These are phyloP conservation scores for Hura crepitans DNA, from an alignment of 441 rosid genomes.

Conservation along the genomic window DNA sequence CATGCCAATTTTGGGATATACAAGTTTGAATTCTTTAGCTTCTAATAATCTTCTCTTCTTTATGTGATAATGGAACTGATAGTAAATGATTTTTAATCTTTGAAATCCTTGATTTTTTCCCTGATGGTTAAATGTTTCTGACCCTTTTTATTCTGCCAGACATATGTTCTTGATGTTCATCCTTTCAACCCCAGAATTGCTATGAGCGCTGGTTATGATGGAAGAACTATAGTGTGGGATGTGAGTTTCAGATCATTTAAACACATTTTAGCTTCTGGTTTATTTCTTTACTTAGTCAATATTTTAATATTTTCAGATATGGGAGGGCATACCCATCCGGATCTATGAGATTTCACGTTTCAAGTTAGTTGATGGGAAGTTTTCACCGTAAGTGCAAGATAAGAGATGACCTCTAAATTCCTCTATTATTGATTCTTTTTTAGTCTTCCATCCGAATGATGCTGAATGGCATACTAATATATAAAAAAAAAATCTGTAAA, in stretches of 20 bases:
- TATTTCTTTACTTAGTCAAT: slow-evolving; percentile 25
- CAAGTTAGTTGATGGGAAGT: slow-evolving; percentile 98
- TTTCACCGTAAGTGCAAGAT: slow-evolving; percentile 85
- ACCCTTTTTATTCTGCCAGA: slow-evolving; percentile 40
- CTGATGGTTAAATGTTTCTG: not conserved
- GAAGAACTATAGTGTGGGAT: slow-evolving; percentile 96
- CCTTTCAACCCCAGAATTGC: slow-evolving; percentile 98
- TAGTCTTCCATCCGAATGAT: not conserved
- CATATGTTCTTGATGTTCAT: slow-evolving; percentile 97
- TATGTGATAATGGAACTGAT: not conserved
- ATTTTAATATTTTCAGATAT: slow-evolving; percentile 55
- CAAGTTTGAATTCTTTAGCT: slow-evolving; percentile 3
- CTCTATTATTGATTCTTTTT: slow-evolving; percentile 8
- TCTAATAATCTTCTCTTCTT: not conserved
- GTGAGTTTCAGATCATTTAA: slow-evolving; percentile 57
- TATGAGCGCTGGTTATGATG: slow-evolving; percentile 99
- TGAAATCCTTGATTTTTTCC: not conserved
- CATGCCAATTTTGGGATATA: not conserved
- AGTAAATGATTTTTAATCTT: not conserved
- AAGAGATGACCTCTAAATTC: not conserved
- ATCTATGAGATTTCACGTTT: slow-evolving; percentile 82
- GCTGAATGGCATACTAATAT: not conserved
- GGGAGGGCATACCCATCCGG: slow-evolving; percentile 94
- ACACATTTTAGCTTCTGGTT: slow-evolving; percentile 16
- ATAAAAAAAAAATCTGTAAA: not conserved